These are phyloP conservation scores for Trichoderma endophyticum DNA, from an alignment of 2,329 filamentous ascomycete genomes.

Conservation along the genomic window DNA sequence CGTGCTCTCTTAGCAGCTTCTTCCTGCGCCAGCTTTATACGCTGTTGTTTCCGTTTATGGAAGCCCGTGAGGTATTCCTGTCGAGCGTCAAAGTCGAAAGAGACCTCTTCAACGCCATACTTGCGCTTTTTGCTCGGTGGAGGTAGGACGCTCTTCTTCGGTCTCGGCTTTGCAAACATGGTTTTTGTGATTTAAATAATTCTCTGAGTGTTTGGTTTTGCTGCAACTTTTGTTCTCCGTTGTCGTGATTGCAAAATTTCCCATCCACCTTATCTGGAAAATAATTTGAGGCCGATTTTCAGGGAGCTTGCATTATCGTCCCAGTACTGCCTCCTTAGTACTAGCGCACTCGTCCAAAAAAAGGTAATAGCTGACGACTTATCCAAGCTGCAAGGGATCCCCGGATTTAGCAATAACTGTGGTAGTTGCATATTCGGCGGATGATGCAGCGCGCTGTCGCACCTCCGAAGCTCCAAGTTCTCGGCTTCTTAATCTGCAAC, in stretches of 20 bases:
- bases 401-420: conserved; percentile 5
- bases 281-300: neutral
- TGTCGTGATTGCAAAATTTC: conserved; percentile 5
- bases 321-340: neutral
- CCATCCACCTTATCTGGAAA: neutral
- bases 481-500: conserved; percentile 1
- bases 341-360: neutral
- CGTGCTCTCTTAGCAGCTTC: conserved; percentile 72
- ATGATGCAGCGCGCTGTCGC: conserved; percentile 13
- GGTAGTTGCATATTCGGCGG: conserved; percentile 1
- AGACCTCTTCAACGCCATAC: conserved; percentile 70
- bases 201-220: neutral
- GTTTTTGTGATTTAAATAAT: neutral
- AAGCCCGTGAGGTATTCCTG: conserved; percentile 92
- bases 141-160: conserved; percentile 55
- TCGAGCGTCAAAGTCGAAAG: conserved; percentile 76
- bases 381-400: neutral
- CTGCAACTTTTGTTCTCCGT: neutral
- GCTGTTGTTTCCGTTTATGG: conserved; percentile 88
- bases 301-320: neutral
- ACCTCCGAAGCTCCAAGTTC: conserved; percentile 3
- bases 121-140: conserved; percentile 67
- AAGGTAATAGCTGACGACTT: neutral
- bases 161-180: conserved; percentile 56
- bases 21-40: conserved; percentile 81